Evolutionary conservation across 805 yeast species (phyloP), one percentile per base, ranked within the genome.

Genomic region (Wickerhamiella qilinensis): DNA sequence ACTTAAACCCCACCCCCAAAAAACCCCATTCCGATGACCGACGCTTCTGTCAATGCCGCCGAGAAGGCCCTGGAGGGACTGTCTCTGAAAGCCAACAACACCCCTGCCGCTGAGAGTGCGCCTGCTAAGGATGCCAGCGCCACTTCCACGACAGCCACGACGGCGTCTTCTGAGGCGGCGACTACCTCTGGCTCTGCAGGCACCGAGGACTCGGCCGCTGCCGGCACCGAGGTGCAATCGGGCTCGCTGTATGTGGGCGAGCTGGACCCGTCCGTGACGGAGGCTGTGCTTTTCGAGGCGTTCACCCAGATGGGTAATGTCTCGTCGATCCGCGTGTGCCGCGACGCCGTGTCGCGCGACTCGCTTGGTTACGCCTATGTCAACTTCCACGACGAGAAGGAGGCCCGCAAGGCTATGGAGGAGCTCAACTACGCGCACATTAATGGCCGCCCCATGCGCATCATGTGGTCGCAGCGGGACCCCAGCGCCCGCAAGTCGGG

Each of bases 391-490:
- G 75, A 77, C 63, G 65, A 71, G 51, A 81, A 71, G 47, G 96
- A 91, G 58, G 97, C 94, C 58, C 85, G 78, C 67, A 77, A 72
- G 58, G 98, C 98, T 46, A 69, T 91, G 61, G 93, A 85, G 60
- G 91, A 84, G 65, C 75, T 91, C 65, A 91, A 88, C 83, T 91
- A 91, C 71, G 66, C 85, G 43, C 75, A 75, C 56, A 77, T 91
- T 67, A 86, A 86, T 64, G 96, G 95, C 58, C 83, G 79, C 58
- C 85, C 95, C 56, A 85, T 96, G 69, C 84, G 98, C 67, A 88
- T 91, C 69, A 91, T 91, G 97, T 85, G 97, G 96, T 85, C 96
- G 51, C 97, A 91, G 71, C 84, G 97, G 68, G 97, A 91, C 63
- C 97, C 98, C 49, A 73, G 94, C 46, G 63, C 77, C 56, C 82